Percentiles rank a stretch among this genome's conserved stretches.
Conservation (phyloP, 352 stramenopile genomes). For the Globisporangium spinosum region DNA sequence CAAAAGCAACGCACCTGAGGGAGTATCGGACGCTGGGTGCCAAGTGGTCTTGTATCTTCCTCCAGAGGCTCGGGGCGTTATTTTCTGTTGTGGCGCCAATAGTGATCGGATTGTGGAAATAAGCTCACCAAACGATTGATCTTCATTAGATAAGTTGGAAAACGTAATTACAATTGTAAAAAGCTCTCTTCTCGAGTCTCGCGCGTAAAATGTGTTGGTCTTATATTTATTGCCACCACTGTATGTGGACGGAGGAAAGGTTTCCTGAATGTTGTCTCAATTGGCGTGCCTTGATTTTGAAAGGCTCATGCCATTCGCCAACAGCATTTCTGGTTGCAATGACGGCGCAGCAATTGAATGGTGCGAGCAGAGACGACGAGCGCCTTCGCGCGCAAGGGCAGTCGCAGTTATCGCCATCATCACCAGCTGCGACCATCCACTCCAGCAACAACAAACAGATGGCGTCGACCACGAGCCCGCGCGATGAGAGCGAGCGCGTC, state of each 20-base stretch:
- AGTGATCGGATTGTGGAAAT: no score
- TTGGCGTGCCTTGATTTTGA: neutral
- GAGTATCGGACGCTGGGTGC: neutral
- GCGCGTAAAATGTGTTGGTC: no score
- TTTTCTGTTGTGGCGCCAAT: neutral
- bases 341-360: conserved; percentile 12
- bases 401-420: neutral
- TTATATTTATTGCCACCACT: no score
- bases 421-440: neutral
- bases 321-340: conserved; percentile 13
- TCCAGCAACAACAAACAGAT: neutral
- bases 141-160: no score
- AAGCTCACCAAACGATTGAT: no score
- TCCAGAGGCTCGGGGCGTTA: neutral
- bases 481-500: conserved; percentile 16
- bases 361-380: conserved; percentile 1
- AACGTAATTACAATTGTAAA: no score
- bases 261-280: neutral
- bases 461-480: neutral
- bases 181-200: no score
- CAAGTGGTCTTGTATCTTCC: neutral
- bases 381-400: neutral
- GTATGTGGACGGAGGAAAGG: neutral
- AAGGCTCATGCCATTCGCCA: neutral
- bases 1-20: neutral